Evolutionary conservation across 306 rosid species (phyloP).

Genomic region (Glycyrrhiza uralensis): DNA sequence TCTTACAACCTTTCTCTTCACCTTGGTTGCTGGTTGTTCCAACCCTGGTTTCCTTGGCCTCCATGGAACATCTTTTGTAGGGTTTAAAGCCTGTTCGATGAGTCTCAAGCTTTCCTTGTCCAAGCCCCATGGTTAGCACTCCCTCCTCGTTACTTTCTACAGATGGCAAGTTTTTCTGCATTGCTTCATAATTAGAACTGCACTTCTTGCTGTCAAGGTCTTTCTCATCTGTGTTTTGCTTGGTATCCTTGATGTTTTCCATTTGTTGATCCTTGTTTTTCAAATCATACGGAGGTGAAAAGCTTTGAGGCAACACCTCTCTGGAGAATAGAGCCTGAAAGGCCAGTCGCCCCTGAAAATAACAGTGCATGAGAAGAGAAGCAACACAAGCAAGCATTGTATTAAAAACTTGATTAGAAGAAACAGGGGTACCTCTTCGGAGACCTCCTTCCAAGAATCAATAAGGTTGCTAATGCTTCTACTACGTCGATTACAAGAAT

Average conservation of each 20-base stretch:
- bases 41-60: constrained; percentile 57
- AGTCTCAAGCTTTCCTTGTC: constrained; percentile 54
- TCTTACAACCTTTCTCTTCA: constrained; percentile 68
- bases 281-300: constrained; percentile 60
- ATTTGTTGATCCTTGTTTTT: constrained; percentile 35
- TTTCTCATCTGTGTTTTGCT: constrained; percentile 32
- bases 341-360: constrained; percentile 69
- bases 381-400: constrained; percentile 10
- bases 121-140: constrained; percentile 59
- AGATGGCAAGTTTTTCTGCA: constrained; percentile 27
- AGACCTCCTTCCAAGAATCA: constrained; percentile 89
- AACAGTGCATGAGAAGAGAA: constrained; percentile 30
- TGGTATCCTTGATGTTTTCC: constrained; percentile 25
- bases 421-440: constrained; percentile 63
- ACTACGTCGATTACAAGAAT: constrained; percentile 47
- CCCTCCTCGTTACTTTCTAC: constrained; percentile 38
- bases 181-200: constrained; percentile 32
- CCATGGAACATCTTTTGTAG: constrained; percentile 81
- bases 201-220: constrained; percentile 38
- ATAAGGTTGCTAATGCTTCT: constrained; percentile 44
- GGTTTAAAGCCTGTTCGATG: constrained; percentile 84
- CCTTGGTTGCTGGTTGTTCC: constrained; percentile 45
- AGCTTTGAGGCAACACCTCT: constrained; percentile 79
- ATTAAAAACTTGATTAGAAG: background rate
- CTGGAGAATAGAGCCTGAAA: constrained; percentile 79